Conservation (phyloP, 495 filamentous ascomycete species). For the Arthonia radiata region DNA sequence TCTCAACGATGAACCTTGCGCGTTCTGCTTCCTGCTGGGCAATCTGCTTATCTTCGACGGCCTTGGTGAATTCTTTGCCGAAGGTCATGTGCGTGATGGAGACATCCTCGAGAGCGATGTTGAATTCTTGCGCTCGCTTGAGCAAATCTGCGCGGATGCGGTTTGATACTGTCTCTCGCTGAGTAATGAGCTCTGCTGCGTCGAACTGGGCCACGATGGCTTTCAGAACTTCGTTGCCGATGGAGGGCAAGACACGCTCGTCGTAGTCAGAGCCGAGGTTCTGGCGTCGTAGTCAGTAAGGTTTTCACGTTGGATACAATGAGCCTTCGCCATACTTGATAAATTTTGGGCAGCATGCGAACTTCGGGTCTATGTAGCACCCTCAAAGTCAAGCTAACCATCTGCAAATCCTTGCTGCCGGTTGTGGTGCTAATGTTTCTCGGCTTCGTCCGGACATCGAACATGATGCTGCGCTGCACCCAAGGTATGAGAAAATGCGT, state of each 20-base stretch:
- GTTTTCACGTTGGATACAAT: slow-evolving; percentile 1
- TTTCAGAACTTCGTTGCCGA: slow-evolving; percentile 99
- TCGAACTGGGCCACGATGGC: slow-evolving; percentile 98
- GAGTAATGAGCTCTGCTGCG: slow-evolving; percentile 96
- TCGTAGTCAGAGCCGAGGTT: slow-evolving; percentile 90
- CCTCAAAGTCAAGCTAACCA: slow-evolving; percentile 94
- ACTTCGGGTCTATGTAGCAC: slow-evolving; percentile 93
- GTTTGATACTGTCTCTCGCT: slow-evolving; percentile 86
- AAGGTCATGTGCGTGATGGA: slow-evolving; percentile 99
- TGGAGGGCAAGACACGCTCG: slow-evolving; percentile 95
- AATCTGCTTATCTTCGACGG: slow-evolving; percentile 99
- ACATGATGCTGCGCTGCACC: slow-evolving; percentile 85
- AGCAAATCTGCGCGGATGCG: slow-evolving; percentile 87
- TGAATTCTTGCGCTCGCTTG: slow-evolving; percentile 92
- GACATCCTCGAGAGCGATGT: slow-evolving; percentile 96
- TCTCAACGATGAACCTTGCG: slow-evolving; percentile 93
- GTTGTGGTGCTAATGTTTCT: slow-evolving; percentile 95
- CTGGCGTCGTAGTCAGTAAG: slow-evolving; percentile 5
- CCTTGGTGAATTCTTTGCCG: slow-evolving; percentile 93
- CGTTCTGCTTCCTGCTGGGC: slow-evolving; percentile 97
- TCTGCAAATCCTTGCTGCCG: slow-evolving; percentile 96
- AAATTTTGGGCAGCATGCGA: slow-evolving; percentile 78
- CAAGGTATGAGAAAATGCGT: slow-evolving; percentile 94
- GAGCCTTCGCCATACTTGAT: slow-evolving; percentile 54
- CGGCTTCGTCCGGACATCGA: slow-evolving; percentile 94